These are phyloP conservation scores for Solanum sejunctum DNA, from an alignment of 257 asterid species.

Conservation along the genomic window DNA sequence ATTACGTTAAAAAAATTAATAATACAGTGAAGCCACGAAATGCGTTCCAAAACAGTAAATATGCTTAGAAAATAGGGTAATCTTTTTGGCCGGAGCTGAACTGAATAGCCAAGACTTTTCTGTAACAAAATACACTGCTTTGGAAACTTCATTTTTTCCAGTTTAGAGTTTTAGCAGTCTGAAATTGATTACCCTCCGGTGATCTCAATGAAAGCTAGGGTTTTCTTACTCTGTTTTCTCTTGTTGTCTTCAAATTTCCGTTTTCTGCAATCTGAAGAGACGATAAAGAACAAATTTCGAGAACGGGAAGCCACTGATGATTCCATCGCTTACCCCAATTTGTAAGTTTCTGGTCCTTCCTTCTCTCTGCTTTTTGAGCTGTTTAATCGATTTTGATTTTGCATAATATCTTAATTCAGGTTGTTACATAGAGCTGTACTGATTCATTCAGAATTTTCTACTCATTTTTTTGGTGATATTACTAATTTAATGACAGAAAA, in stretches of 20 bases:
- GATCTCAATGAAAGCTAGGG: slow-evolving; percentile 59
- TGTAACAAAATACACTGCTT: neutral
- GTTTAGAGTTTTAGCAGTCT: neutral
- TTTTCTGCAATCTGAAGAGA: slow-evolving; percentile 52
- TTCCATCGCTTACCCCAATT: slow-evolving; percentile 74
- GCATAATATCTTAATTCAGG: neutral
- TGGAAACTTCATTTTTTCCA: neutral
- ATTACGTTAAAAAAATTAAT: no score
- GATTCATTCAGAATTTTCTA: neutral
- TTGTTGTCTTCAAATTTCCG: slow-evolving; percentile 43
- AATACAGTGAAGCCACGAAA: neutral
- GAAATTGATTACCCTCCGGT: neutral
- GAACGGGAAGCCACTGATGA: slow-evolving; percentile 95
- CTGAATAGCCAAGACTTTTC: neutral
- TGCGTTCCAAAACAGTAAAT: neutral
- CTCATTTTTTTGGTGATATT: neutral
- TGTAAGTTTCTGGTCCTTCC: slow-evolving; percentile 29
- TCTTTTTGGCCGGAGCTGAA: neutral
- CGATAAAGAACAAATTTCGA: slow-evolving; percentile 63
- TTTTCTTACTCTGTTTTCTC: slow-evolving; percentile 35
- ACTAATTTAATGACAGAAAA: no score
- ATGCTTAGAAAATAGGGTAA: neutral
- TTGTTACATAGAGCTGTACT: neutral
- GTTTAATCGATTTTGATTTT: neutral
- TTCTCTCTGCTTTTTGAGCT: neutral